Evolutionary conservation across 1,139 yeast genomes (phyloP), one percentile per base, ranked within the genome.

Genomic region (Blastobotrys buckinghamii): DNA sequence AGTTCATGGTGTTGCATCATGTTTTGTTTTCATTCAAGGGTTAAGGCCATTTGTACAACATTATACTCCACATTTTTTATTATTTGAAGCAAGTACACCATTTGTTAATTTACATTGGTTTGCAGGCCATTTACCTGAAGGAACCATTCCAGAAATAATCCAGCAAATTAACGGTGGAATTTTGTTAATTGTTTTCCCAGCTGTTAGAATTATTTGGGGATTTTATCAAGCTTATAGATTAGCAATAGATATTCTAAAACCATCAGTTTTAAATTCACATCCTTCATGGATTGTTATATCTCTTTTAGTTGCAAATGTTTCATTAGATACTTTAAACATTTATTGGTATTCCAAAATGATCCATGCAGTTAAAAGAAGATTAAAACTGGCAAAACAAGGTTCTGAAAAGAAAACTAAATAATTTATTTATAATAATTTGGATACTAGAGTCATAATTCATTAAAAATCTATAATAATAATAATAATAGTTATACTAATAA

Each of bases 91-190:
- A 51, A 86, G 96, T 19, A 92, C 97, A 8, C 97, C 98, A 12
- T 90, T 90, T 64, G 81, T 92, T 50, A 90, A 92, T 69, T 67
- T 89, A 55, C 84, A 95, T 68, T 90, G 97, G 97, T 83, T 86
- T 63, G 86, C 92, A 2, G 71, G 85, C 47, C 82, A 83, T 60
- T 76, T 86, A 49, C 89, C 95, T 1, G 72, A 73, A 4, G 72
- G 73, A 7, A 67, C 76, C 15, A 61, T 82, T 51, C 73, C 80
- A 44, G 76, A 74, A 33, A 71, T 67, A 55, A 59, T 80, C 48
- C 77, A 82, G 51, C 59, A 79, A 47, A 56, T 82, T 52, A 92
- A 92, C 68, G 96, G 96, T 45, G 65, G 85, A 19, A 62, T 79
- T 17, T 74, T 92, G 52, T 75, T 92, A 55, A 55, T 75, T 42